Evolutionary conservation across 805 yeast genomes (phyloP), one percentile per base, ranked within the genome.

Genomic region (Cyberlindnera samutprakarnensis): DNA sequence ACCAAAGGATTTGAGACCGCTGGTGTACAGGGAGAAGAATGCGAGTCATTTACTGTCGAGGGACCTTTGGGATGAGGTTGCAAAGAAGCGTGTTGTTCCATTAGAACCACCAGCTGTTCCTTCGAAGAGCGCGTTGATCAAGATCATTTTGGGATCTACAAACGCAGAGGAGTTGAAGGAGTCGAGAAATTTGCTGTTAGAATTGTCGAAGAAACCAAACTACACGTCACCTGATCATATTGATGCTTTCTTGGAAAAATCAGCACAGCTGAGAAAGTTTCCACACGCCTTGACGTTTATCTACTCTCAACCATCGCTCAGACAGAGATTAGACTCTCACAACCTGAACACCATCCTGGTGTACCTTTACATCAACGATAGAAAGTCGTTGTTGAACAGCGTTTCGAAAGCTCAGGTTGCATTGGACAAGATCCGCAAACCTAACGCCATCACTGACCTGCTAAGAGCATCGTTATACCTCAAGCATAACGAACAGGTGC

Each of bases 1-100:
- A 3, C 47, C 52, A 18, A 51, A 45, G 26, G 35, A 47, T 3
- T 31, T 60, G 19, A 61, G 57, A 46, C 63, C 66, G 6, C 47
- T 56, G 28, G 57, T 64, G 17, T 64, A 64, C 43, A 58, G 67
- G 44, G 56, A 59, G 23, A 60, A 53, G 33, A 63, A 64, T 39
- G 55, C 64, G 3, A 51, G 59, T 18, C 55, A 44, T 30, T 42
- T 64, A 25, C 33, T 62, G 23, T 51, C 63, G 9, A 56, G 62
- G 57, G 66, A 62, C 38, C 27, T 61, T 21, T 60, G 59, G 47
- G 64, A 64, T 38, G 56, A 57, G 6, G 48, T 38, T 2, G 53
- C 59, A 1, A 52, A 54, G 27, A 36, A 44, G 16, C 57, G 58
- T 31, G 35, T 61, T 12, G 46, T 47, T 5, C 65, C 69, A 15